Percentiles rank a stretch among this genome's conserved stretches.
Conservation (phyloP, 2,329 filamentous ascomycete genomes). For the Trichoderma afroharzianum region DNA sequence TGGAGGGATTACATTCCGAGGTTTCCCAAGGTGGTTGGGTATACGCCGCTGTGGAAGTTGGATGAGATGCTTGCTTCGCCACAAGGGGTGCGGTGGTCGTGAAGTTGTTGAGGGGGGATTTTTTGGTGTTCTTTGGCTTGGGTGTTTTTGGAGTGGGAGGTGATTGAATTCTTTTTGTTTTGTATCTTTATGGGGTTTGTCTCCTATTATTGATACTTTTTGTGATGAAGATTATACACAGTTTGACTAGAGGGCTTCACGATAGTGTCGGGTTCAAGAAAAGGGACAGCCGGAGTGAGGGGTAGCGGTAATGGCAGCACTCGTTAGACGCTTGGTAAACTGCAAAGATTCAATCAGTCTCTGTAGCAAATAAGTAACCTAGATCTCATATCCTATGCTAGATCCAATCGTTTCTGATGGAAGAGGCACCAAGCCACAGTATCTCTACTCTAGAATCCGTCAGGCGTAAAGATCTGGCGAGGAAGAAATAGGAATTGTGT, state of each 20-base stretch:
- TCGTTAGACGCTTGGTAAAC: background rate
- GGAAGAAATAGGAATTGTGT: background rate
- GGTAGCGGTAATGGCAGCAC: background rate
- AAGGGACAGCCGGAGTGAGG: background rate
- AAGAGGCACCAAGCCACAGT: background rate
- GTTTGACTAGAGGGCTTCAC: background rate
- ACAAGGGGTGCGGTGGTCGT: background rate
- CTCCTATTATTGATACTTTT: background rate
- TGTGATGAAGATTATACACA: background rate
- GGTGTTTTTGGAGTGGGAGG: background rate
- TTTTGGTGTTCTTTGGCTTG: background rate
- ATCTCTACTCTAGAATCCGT: no score
- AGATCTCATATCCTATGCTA: background rate
- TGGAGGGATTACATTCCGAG: background rate
- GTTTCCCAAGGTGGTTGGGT: background rate
- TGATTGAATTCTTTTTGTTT: background rate
- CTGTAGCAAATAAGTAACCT: background rate
- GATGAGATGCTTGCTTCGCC: background rate
- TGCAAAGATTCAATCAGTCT: background rate
- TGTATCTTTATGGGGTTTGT: background rate
- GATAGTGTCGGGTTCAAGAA: background rate
- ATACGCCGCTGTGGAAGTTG: background rate
- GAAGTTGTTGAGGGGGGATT: background rate
- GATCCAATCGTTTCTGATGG: background rate
- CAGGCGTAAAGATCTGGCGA: no score